Evolutionary conservation across 2,329 filamentous ascomycete genomes (phyloP).

Genomic region (Pseudogymnoascus sp.): DNA sequence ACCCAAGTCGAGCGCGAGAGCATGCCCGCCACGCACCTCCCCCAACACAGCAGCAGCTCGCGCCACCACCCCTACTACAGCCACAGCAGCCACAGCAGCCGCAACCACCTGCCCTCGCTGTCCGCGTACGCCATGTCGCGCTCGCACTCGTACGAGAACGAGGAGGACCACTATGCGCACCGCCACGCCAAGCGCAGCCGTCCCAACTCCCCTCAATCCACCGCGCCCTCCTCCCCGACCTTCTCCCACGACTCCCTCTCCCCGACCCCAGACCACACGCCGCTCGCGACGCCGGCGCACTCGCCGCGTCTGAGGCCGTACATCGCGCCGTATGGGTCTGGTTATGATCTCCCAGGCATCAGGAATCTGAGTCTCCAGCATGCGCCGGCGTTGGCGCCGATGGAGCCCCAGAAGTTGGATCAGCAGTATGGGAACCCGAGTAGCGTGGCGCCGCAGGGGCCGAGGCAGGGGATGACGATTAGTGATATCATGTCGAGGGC

Average conservation of each 20-base stretch:
- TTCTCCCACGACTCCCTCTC: constrained; percentile 95
- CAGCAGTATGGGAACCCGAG: constrained; percentile 24
- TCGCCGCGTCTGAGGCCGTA: constrained; percentile 83
- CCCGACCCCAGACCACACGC: constrained; percentile 95
- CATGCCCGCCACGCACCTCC: constrained; percentile 16
- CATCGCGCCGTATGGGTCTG: constrained; percentile 42
- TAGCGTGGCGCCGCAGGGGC: constrained; percentile 35
- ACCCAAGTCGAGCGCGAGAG: constrained; percentile 54
- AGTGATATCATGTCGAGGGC: constrained; percentile 87
- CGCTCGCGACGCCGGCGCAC: constrained; percentile 91
- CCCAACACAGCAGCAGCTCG: constrained; percentile 34
- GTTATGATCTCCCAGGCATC: constrained; percentile 79
- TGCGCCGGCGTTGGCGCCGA: constrained; percentile 54
- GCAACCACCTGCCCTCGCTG: constrained; percentile 36
- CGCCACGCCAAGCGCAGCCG: constrained; percentile 78
- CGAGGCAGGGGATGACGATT: constrained; percentile 50
- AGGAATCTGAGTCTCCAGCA: constrained; percentile 52
- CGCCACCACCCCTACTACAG: constrained; percentile 48
- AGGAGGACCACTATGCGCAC: constrained; percentile 69
- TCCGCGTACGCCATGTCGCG: constrained; percentile 92
- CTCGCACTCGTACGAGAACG: constrained; percentile 73
- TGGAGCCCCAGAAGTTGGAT: constrained; percentile 36
- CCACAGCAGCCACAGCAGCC: constrained; percentile 35
- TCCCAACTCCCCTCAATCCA: constrained; percentile 90
- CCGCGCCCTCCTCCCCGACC: constrained; percentile 88